Base-by-base conservation (phyloP, 768 basidiomycete genomes). In the Leucocoprinus leucothites region DNA sequence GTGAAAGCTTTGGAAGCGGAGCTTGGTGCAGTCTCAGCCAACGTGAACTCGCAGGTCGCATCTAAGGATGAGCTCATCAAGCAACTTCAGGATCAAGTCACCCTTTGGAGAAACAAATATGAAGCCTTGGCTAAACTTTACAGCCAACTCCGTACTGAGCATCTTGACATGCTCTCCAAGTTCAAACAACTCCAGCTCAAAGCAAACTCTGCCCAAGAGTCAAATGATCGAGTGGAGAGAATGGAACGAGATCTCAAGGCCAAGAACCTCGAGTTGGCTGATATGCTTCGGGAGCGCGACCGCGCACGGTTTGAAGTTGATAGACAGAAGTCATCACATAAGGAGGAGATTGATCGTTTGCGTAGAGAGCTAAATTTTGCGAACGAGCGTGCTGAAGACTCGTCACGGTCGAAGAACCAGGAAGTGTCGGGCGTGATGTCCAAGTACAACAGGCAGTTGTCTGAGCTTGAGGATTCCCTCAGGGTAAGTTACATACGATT, bases 211-310 rank as follows among this genome's bases (percentile, higher is more conserved):
- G 95, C 97, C 0, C 96, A 98, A 69, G 97, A 98, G 71, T 91
- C 95, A 25, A 89, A 98, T 43, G 96, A 99, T 69, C 87, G 87
- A 61, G 98, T 99, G 94, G 97, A 98, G 70, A 80, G 95, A 56
- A 98, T 98, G 94, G 97, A 99, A 68, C 80, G 94, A 31, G 97
- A 99, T 67, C 76, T 98, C 63, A 99, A 98, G 74, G 80, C 91
- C n/a, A 99, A 99, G 82, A 99, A 98, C 66, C 71, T 99, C 53
- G 97, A 98, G 69, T 76, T 99, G 18, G 97, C 97, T 21, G 97
- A 98, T 67, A 99, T 99, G 97, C 89, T 99, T 62, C 83, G 96
- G 44, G 97, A 99, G 70, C 85, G 97, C 31, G 97, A 99, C 67
- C 81, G 95, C 53, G 94, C 96, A 34, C 79, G 97, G 42, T 98